Evolutionary conservation across 108 stramenopile species (phyloP).

Genomic region (Cylindrotheca fusiformis): DNA sequence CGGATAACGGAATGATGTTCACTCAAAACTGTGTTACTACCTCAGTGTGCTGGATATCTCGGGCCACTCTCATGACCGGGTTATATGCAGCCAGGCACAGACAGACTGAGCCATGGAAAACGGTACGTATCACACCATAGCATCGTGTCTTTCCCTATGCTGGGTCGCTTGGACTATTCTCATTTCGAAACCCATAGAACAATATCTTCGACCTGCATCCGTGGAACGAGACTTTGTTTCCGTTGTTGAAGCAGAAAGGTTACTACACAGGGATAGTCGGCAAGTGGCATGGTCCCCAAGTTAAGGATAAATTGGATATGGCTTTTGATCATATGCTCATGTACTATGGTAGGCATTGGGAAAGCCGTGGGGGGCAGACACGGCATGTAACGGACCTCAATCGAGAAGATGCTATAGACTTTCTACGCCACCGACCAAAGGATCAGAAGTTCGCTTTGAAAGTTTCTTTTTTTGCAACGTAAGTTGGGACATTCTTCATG

Average conservation of each 20-base stretch:
- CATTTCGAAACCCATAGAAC: too few species aligned
- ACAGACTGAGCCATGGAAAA: not conserved
- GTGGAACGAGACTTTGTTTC: constrained; percentile 73
- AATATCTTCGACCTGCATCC: constrained; percentile 17
- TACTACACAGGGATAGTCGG: constrained; percentile 76
- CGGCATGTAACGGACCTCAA: constrained; percentile 67
- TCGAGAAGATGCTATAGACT: constrained; percentile 57
- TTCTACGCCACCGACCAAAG: constrained; percentile 35
- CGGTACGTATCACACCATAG: too few species aligned
- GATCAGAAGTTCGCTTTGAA: constrained; percentile 69
- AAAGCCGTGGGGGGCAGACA: not conserved
- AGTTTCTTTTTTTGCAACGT: constrained; percentile 80
- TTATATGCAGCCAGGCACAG: constrained; percentile 56
- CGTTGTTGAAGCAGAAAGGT: constrained; percentile 53
- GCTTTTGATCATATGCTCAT: constrained; percentile 27
- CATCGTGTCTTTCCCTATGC: too few species aligned
- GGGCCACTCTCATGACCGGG: constrained; percentile 75
- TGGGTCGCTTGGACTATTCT: too few species aligned
- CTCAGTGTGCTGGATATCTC: constrained; percentile 71
- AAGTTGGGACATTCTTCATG: too few species aligned
- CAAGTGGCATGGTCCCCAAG: constrained; percentile 52
- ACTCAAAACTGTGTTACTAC: constrained; percentile 84
- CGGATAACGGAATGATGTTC: constrained; percentile 73
- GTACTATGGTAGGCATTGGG: constrained; percentile 50
- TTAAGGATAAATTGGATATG: constrained; percentile 7